A percentile compares a stretch with the other conserved stretches of the same genome.
phyloP scores from a whole-genome alignment of 139 green algal species.

The Chlorella sp. region DNA sequence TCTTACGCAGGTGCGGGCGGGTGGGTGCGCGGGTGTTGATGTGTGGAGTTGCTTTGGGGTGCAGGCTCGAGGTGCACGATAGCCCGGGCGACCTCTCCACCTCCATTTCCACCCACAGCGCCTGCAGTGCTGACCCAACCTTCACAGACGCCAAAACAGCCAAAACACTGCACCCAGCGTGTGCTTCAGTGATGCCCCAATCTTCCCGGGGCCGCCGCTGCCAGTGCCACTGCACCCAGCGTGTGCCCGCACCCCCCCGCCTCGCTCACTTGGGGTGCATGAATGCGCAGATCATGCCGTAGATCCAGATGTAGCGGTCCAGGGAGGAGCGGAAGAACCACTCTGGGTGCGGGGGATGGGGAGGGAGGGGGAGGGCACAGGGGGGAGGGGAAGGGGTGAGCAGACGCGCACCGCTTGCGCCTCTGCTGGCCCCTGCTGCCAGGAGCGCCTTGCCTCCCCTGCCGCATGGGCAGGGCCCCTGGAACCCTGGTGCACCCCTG shows the following conservation, averaged over 20 bases:
- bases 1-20: too few relatives aligned
- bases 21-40: too few relatives aligned
- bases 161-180: too few relatives aligned
- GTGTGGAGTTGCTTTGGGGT: too few relatives aligned
- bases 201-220: too few relatives aligned
- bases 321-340: conserved; percentile 94
- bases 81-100: too few relatives aligned
- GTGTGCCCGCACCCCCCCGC: neutral
- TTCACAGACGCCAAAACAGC: too few relatives aligned
- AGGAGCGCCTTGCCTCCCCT: neutral
- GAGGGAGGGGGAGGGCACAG: neutral
- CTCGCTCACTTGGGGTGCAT: conserved; percentile 68
- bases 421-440: neutral
- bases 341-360: conserved; percentile 59
- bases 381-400: neutral
- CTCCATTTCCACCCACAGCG: too few relatives aligned
- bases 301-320: conserved; percentile 97
- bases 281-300: conserved; percentile 94
- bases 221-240: neutral
- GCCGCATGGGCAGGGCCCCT: neutral
- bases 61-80: too few relatives aligned
- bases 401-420: neutral
- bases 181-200: neutral
- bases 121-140: too few relatives aligned
- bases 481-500: too few relatives aligned